Base-by-base conservation (phyloP, 306 rosid genomes). In the Quercus alba region DNA sequence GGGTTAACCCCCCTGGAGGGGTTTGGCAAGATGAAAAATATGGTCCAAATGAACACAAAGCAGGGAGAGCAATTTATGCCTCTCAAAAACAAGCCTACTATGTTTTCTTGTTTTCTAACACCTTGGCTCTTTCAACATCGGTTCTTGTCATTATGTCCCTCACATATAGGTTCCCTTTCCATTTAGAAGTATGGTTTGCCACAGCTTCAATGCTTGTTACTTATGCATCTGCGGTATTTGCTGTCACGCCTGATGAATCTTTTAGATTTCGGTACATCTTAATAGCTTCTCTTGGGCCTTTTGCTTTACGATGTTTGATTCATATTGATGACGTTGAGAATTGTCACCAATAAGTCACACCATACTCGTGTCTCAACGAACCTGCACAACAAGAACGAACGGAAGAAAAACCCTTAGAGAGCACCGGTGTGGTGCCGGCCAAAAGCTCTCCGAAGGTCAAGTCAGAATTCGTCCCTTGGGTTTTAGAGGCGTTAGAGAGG, bases 1-100 rank as follows among this genome's bases (percentile, higher is more conserved):
- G 84, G 1, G 71, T 87, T 8, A 84, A 75, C 8, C 88, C 84
- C 35, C 88, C 84, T 2, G 88, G 88, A n/a, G 88, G 90, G 1
- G 82, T 87, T 44, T 85, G 91, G 91, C 85, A 87, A 62, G 82
- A 86, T 5, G 9, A 2, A 25, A 25, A 25, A 25, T 25, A 25
- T 17, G 0, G 7, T 38, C 2, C 10, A 38, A 0, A 7, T 4
- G 77, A 14, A 6, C 74, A 72, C n/a, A n/a, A 6, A 1, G 75
- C 83, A 0, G 86, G 86, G 10, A 71, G 72, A 4, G 80, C 82
- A 10, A 85, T 83, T 17, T 72, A 75, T 8, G 78, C 75, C 2
- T 52, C 66, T 19, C 79, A 72, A 1, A 59, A 44, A 33, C 1
- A 0, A 0, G 25, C 84, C 1, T 87, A 74, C 33, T 72, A 57